Evolutionary conservation across 2,329 filamentous ascomycete species (phyloP).

Genomic region (Exophiala oligosperma): DNA sequence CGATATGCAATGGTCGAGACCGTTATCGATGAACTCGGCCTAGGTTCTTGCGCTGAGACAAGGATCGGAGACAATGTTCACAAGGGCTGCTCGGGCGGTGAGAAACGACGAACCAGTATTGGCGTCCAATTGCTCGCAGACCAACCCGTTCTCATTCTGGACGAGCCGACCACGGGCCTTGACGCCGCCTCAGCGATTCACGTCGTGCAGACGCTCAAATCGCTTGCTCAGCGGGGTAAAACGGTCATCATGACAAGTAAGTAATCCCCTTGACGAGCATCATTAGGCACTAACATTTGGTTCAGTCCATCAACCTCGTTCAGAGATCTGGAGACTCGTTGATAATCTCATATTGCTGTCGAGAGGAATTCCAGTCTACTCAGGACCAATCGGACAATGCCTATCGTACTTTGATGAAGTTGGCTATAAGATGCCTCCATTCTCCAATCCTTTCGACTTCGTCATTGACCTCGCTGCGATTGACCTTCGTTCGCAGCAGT

Average conservation of each 20-base stretch:
- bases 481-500: constrained; percentile 67
- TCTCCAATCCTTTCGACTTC: constrained; percentile 77
- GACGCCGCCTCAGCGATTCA: constrained; percentile 77
- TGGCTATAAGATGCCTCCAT: constrained; percentile 64
- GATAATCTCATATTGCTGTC: constrained; percentile 70
- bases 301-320: constrained; percentile 70
- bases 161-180: constrained; percentile 73
- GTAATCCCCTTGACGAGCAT: constrained; percentile 49
- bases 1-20: constrained; percentile 68
- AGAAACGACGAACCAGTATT: constrained; percentile 74
- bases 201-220: constrained; percentile 68
- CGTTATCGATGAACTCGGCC: constrained; percentile 71
- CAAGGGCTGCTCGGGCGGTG: constrained; percentile 75
- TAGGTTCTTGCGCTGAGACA: constrained; percentile 77
- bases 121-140: constrained; percentile 78
- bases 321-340: constrained; percentile 77
- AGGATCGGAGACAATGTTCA: constrained; percentile 70
- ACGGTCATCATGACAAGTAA: constrained; percentile 59
- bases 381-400: constrained; percentile 59
- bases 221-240: constrained; percentile 64
- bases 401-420: constrained; percentile 63
- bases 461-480: constrained; percentile 73
- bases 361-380: constrained; percentile 67
- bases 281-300: constrained; percentile 68
- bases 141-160: constrained; percentile 73